Base-by-base conservation (phyloP, 345 rosid genomes). In the Pugionium dolabratum region DNA sequence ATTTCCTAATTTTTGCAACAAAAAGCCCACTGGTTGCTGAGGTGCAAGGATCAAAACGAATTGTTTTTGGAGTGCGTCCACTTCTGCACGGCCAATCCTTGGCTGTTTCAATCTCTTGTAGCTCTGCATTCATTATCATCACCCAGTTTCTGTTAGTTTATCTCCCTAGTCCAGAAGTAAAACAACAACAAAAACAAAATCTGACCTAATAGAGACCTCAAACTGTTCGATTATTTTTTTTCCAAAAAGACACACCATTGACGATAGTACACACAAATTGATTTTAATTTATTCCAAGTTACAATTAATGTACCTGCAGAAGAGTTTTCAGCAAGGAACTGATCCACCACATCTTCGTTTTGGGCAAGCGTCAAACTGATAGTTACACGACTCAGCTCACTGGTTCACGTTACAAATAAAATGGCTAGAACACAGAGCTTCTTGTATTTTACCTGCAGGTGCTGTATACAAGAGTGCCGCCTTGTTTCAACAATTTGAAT, bases 1-100 rank as follows among this genome's bases (percentile, higher is more conserved):
- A 62, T 76, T 90, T 94, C 45, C 74, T 82, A 71, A 94, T 79
- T 67, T 79, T 94, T 3, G 89, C 97, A 4, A 93, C 73, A 46
- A 90, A 93, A 50, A 93, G 98, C 50, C 98, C 98, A 63, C 97
- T 93, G 36, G 99, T 93, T 80, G 82, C 81, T 47, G 99, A 94
- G 30, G 88, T 81, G 5, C 70, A 69, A 10, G 99, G 95, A 74
- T 86, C 95, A 55, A 94, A 94, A 45, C 97, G 92, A 53, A 85
- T 66, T 47, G 92, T 90, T 72, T 79, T 84, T n/a, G 85, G 84
- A 56, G 83, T 85, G 51, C 83, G 49, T 30, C 99, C 99, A 4
- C 84, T 82, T 76, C 54, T 80, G 64, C 96, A 86, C 4, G 99
- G 96, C 96, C 97, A 93, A 52, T 69, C 82, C 58, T 74, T 74